Evolutionary conservation across 148 eudicot genomes (phyloP), one percentile per base, ranked within the genome.

Genomic region (Vaccinium darrowii): DNA sequence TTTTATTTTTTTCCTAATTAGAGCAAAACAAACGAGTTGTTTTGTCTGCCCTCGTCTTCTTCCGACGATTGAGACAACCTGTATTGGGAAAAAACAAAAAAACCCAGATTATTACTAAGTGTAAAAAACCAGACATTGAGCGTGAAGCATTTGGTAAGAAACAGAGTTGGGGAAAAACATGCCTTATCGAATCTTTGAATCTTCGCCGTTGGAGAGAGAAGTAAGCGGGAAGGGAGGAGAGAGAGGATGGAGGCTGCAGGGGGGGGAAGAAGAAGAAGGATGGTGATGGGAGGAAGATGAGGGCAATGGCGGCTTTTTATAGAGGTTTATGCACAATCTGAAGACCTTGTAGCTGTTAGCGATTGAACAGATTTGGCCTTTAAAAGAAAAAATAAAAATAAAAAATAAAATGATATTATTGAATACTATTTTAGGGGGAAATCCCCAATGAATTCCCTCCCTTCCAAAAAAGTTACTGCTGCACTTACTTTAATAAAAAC

Each of bases 241-340:
- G 51, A 8, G 51, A 76, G 16, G 10, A 21, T 9, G 58, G 52
- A 49, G 57, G 52, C 51, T 43, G 47, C 47, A 43, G 47, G 47
- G 47, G 47, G 39, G 3, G 3, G 47, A 43, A 43, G 43, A 39
- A 9, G 4, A 43, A 5, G 27, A 77, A 49, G 36, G 50, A 47
- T 19, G 23, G 80, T 49, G 80, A 49, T n/a, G 80, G 52, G 52
- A 1, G 52, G 80, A 75, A n/a, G 80, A 49, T 8, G 57, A 49
- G 79, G 33, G 33, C 80, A 77, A 50, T 77, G 80, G 80, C 80
- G 80, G 80, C 80, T 77, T 77, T 67, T 73, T 69, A 69, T 69
- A 65, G 72, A 65, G 72, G 72, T 65, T 63, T 63, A 62, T 60
- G 21, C 8, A 21, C n/a, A 6, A 58, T 58, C 63, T 1, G 27